These are phyloP conservation scores for Coix lacrymajobi DNA, from an alignment of 176 grass and related monocot genomes.

Conservation along the genomic window DNA sequence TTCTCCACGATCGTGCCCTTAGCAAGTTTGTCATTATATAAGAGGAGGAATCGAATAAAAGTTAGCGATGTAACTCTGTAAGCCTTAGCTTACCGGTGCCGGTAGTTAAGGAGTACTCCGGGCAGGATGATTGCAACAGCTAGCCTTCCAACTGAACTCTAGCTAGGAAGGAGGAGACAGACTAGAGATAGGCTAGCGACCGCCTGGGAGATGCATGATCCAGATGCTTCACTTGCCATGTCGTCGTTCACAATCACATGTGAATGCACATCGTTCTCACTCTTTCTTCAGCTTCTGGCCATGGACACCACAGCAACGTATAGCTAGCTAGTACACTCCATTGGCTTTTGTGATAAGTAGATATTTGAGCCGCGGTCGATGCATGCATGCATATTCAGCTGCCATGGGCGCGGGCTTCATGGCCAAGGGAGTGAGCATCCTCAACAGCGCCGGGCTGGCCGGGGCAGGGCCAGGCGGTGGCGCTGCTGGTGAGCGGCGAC, in stretches of 20 bases:
- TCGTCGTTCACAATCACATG: neutral
- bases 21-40: too few relatives aligned
- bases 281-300: neutral
- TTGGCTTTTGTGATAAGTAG: neutral
- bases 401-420: slow-evolving; percentile 69
- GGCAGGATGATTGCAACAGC: too few relatives aligned
- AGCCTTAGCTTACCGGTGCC: too few relatives aligned
- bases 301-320: neutral
- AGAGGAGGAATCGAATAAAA: too few relatives aligned
- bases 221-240: slow-evolving; percentile 8
- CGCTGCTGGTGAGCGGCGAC: slow-evolving; percentile 54
- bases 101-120: too few relatives aligned
- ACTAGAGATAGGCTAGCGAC: too few relatives aligned
- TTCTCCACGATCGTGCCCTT: too few relatives aligned
- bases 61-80: too few relatives aligned
- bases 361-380: neutral
- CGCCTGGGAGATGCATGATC: too few relatives aligned
- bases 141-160: too few relatives aligned
- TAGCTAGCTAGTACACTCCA: neutral
- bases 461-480: slow-evolving; percentile 62
- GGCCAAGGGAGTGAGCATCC: slow-evolving; percentile 59
- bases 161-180: too few relatives aligned
- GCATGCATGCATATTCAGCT: slow-evolving; percentile 12
- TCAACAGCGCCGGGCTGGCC: slow-evolving; percentile 65
- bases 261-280: neutral